Evolutionary conservation across 1,284 basidiomycete species (phyloP), one percentile per base, ranked within the genome.

Genomic region (Vanrija sp.): DNA sequence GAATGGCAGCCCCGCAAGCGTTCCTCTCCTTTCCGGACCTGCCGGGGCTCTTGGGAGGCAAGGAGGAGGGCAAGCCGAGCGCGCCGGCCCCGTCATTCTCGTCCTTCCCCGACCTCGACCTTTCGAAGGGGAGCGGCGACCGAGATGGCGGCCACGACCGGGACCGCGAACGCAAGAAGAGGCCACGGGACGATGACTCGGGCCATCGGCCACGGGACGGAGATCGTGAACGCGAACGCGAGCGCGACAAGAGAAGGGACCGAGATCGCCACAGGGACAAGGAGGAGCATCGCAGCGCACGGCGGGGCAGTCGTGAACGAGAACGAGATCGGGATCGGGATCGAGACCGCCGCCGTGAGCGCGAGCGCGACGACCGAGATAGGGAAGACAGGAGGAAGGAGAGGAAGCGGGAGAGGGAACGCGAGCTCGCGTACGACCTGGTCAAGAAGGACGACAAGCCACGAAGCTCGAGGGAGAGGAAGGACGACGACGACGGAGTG

Each of bases 31-130:
- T 58, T 7, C 56, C 56, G n/a, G 56, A 54, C 31, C 36, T 58
- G 1, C 35, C 31, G 6, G 44, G 41, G 36, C 24, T 31, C 36
- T 15, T 20, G 22, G 16, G 18, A 6, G 6, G 8, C 8, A n/a
- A 23, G 24, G 18, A 43, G 20, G 51, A 27, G 36, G 23, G 43
- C 38, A 16, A 38, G 36, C 35, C 51, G 12, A 25, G 19, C n/a
- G 19, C 6, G n/a, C n/a, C 38, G 8, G 45, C n/a, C 5, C 44
- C 56, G 9, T 42, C 48, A 1, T 61, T 61, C 43, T 58, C 59
- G 14, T 61, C 59, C 16, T 61, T 61, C 19, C 59, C 59, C 0
- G 59, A 61, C 14, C 23, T 58, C 41, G 49, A 55, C 16, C 25
- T 36, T 31, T n/a, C n/a, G n/a, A n/a, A n/a, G n/a, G 41, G 37